Percentiles rank a stretch among this genome's conserved stretches.
These are phyloP conservation scores for Phytomonas sp. DNA, from an alignment of 208 protist genomes.

Conservation along the genomic window DNA sequence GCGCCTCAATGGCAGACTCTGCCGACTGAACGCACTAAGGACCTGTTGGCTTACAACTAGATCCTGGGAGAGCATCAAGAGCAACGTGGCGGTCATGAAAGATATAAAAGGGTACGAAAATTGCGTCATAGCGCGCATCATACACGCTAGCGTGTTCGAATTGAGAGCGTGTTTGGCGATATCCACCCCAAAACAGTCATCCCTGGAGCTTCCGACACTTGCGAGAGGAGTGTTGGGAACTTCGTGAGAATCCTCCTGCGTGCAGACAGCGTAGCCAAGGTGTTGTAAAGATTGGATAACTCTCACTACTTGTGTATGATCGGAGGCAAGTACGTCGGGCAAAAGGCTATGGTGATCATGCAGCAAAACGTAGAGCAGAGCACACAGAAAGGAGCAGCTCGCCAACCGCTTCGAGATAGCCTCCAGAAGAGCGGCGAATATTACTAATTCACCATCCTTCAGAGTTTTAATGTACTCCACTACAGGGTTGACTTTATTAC, in stretches of 20 bases:
- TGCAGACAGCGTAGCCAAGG: conserved; percentile 27
- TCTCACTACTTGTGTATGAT: conserved; percentile 28
- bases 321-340: conserved; percentile 23
- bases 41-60: conserved; percentile 43
- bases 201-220: neutral
- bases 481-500: conserved; percentile 43
- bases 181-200: neutral
- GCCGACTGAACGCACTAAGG: conserved; percentile 25
- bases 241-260: conserved; percentile 2
- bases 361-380: conserved; percentile 64
- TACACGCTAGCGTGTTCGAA: conserved; percentile 17
- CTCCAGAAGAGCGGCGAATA: conserved; percentile 31
- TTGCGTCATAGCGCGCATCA: conserved; percentile 28
- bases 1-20: conserved; percentile 25
- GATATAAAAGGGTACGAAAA: conserved; percentile 73
- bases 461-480: conserved; percentile 32
- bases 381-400: conserved; percentile 40
- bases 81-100: conserved; percentile 72
- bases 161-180: conserved; percentile 18
- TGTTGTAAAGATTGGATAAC: conserved; percentile 41
- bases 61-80: conserved; percentile 71
- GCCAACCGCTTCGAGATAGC: conserved; percentile 26
- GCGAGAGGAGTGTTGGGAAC: neutral
- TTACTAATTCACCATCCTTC: conserved; percentile 18
- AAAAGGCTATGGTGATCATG: conserved; percentile 63